Conservation (phyloP, 805 yeast species). For the Grigorovia transvaalensis region DNA sequence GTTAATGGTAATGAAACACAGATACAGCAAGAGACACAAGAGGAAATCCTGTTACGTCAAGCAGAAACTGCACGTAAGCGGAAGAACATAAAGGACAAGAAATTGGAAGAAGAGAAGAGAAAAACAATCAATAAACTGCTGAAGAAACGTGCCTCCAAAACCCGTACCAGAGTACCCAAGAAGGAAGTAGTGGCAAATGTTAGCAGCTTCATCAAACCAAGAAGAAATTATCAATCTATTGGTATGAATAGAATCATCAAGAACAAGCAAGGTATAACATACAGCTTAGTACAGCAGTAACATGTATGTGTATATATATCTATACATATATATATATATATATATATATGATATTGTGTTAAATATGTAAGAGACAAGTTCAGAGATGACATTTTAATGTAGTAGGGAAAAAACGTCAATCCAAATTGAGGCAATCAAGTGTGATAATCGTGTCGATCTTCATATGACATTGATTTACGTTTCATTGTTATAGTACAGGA, state of each 20-base stretch:
- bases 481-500: too few species aligned
- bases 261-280: background rate
- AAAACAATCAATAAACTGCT: slow-evolving; percentile 82
- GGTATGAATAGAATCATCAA: slow-evolving; percentile 13
- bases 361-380: background rate
- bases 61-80: slow-evolving; percentile 86
- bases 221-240: slow-evolving; percentile 21
- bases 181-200: slow-evolving; percentile 5
- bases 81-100: slow-evolving; percentile 70
- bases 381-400: too few species aligned
- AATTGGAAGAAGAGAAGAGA: slow-evolving; percentile 82
- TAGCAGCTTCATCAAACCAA: slow-evolving; percentile 17
- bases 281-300: background rate
- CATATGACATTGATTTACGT: too few species aligned
- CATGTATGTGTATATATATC: background rate
- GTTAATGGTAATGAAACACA: slow-evolving; percentile 16
- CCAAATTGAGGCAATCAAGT: too few species aligned
- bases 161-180: slow-evolving; percentile 30
- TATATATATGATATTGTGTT: background rate
- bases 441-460: too few species aligned
- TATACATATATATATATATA: background rate
- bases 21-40: slow-evolving; percentile 63
- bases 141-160: slow-evolving; percentile 72
- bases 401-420: too few species aligned
- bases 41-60: slow-evolving; percentile 68